Evolutionary conservation across 2,329 filamentous ascomycete species (phyloP).

Genomic region (Clathrospora elynae): DNA sequence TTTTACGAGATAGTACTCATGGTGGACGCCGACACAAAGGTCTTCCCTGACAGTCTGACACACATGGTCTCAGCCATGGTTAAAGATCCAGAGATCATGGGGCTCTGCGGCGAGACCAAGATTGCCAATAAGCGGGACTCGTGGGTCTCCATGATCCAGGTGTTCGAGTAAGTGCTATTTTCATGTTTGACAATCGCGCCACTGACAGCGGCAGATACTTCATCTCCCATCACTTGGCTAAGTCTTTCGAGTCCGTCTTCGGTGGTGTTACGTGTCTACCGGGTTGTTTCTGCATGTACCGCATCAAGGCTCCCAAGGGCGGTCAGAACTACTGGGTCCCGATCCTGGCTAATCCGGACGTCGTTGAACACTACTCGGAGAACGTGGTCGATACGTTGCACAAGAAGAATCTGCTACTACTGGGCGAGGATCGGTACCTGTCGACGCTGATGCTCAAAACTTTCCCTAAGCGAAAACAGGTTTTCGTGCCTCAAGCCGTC

Average conservation of each 20-base stretch:
- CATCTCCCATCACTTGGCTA: constrained; percentile 95
- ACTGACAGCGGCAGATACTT: constrained; percentile 68
- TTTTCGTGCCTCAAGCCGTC: constrained; percentile 97
- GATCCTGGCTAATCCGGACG: constrained; percentile 95
- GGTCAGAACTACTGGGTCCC: constrained; percentile 99
- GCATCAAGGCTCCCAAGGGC: constrained; percentile 98
- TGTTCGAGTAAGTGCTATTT: constrained; percentile 73
- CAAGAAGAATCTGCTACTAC: constrained; percentile 91
- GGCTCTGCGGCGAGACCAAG: constrained; percentile 97
- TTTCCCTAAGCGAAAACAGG: constrained; percentile 98
- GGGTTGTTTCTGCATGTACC: constrained; percentile 99
- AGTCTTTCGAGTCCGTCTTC: constrained; percentile 97
- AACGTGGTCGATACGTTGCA: constrained; percentile 98
- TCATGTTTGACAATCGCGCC: constrained; percentile 26
- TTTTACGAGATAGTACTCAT: constrained; percentile 98
- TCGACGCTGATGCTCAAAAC: constrained; percentile 98
- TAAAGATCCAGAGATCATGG: constrained; percentile 98
- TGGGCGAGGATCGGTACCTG: constrained; percentile 93
- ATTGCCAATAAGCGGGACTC: constrained; percentile 96
- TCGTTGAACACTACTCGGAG: constrained; percentile 98
- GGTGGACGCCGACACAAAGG: constrained; percentile 99
- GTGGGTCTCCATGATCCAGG: constrained; percentile 98
- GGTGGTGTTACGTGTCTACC: constrained; percentile 98
- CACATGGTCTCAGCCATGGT: constrained; percentile 99
- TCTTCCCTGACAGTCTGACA: constrained; percentile 96